Evolutionary conservation across 163 green algal genomes (phyloP), one percentile per base, ranked within the genome.

Genomic region (Chloromonas sp.): DNA sequence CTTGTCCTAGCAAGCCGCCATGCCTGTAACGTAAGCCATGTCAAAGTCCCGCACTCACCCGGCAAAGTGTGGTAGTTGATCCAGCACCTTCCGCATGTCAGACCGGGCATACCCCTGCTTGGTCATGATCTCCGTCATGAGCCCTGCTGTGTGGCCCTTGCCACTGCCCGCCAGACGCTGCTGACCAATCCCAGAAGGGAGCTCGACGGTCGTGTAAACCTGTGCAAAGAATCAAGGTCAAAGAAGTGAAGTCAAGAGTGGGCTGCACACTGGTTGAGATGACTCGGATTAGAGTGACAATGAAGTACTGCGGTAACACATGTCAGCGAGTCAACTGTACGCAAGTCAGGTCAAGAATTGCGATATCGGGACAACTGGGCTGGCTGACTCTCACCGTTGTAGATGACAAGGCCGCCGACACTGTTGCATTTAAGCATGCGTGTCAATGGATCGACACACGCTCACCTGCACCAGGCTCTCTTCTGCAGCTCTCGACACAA

Each of bases 71-170:
- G 79, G 79, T 58, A 77, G 78, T 76, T 83, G 74, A 57, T 80
- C 81, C 13, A 60, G 60, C 8, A 88, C 59, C 74, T 76, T 71
- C 58, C 61, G 78, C 66, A 81, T 85, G 60, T 81, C 82, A 82
- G n/a, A 82, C 11, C 82, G 58, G 70, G 57, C 61, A 58, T 60
- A 74, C 70, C 74, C 61, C 14, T 78, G 15, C 15, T 81, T 81
- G 36, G 14, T 59, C 82, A 81, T 11, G 11, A 81, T 61, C 59
- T 59, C 70, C 3, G 60, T 58, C 70, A 85, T 3, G 57, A 81
- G 71, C 70, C 60, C 59, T 57, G 36, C 81, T 2, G 57, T 62
- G 36, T 14, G 57, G 59, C 58, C 58, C 66, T 74, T 74, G 66
- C 66, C 66, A 11, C 66, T 74, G 66, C 66, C 66, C 66, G 66